These are phyloP conservation scores for Elsinoe batatas DNA, from an alignment of 2,329 filamentous ascomycete genomes.

Conservation along the genomic window DNA sequence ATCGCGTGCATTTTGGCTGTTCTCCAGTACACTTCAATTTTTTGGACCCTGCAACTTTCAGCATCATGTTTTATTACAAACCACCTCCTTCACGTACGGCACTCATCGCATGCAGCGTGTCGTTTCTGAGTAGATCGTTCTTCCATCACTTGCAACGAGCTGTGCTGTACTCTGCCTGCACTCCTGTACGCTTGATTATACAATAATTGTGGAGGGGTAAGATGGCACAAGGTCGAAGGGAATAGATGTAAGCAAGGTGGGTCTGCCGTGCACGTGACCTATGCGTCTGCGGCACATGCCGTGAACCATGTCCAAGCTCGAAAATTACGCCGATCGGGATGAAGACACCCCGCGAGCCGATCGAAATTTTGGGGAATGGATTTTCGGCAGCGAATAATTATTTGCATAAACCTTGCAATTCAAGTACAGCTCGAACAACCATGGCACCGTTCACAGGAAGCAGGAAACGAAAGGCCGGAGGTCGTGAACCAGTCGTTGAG, in stretches of 20 bases:
- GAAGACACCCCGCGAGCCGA: neutral
- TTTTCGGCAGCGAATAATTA: neutral
- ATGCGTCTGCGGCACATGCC: neutral
- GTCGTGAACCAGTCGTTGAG: constrained; percentile 2
- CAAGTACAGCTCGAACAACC: neutral
- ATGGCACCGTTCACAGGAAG: constrained; percentile 14
- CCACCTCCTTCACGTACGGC: constrained; percentile 23
- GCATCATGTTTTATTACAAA: neutral
- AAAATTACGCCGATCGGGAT: neutral
- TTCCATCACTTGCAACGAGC: neutral
- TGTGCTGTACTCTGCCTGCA: neutral
- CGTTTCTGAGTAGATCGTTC: constrained; percentile 17
- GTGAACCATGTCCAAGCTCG: neutral
- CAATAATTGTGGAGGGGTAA: neutral
- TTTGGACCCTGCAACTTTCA: constrained; percentile 29
- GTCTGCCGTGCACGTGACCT: neutral
- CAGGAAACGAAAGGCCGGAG: constrained; percentile 16
- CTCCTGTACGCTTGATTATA: neutral
- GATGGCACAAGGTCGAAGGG: neutral
- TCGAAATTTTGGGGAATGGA: neutral
- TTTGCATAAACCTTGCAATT: neutral
- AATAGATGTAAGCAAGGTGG: neutral
- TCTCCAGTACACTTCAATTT: constrained; percentile 42
- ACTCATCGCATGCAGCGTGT: constrained; percentile 34
- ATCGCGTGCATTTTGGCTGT: constrained; percentile 34